phyloP scores from a whole-genome alignment of 176 grass and related monocot species.

The Typha latifolia region DNA sequence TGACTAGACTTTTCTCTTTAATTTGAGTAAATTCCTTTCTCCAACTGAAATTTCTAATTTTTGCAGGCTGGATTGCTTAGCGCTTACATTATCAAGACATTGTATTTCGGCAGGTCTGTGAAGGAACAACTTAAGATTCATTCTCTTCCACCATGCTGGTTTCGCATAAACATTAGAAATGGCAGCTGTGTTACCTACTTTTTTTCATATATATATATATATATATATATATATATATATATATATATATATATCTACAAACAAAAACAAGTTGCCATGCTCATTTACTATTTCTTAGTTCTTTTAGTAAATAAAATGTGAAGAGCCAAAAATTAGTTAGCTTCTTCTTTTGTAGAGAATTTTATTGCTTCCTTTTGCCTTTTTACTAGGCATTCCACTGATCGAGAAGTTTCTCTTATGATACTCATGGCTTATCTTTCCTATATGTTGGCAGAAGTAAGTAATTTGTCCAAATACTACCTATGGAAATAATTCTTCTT shows the following conservation, averaged over 20 bases:
- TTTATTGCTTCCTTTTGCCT: conserved; percentile 18
- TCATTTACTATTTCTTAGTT: no score
- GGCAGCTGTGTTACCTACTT: no score
- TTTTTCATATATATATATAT: no score
- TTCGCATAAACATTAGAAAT: no score
- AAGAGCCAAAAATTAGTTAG: not conserved
- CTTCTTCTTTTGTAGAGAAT: conserved; percentile 1
- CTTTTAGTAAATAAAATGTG: no score
- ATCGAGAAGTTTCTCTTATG: conserved; percentile 96
- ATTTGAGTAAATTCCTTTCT: conserved; percentile 13
- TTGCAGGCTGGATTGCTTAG: conserved; percentile 80
- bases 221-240: no score
- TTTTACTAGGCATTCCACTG: conserved; percentile 74
- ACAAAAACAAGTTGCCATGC: no score
- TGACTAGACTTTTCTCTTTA: conserved; percentile 8
- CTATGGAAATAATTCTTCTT: not conserved
- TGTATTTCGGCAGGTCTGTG: conserved; percentile 81
- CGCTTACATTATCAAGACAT: conserved; percentile 81
- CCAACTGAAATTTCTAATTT: conserved; percentile 24
- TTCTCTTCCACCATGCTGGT: no score
- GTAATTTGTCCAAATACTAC: conserved; percentile 8
- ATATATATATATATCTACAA: no score
- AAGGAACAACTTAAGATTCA: conserved; percentile 5
- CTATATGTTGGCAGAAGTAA: conserved; percentile 82
- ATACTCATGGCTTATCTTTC: conserved; percentile 96